These are phyloP conservation scores for Pouteria glomerata DNA, from an alignment of 148 eudicot species.

Conservation along the genomic window DNA sequence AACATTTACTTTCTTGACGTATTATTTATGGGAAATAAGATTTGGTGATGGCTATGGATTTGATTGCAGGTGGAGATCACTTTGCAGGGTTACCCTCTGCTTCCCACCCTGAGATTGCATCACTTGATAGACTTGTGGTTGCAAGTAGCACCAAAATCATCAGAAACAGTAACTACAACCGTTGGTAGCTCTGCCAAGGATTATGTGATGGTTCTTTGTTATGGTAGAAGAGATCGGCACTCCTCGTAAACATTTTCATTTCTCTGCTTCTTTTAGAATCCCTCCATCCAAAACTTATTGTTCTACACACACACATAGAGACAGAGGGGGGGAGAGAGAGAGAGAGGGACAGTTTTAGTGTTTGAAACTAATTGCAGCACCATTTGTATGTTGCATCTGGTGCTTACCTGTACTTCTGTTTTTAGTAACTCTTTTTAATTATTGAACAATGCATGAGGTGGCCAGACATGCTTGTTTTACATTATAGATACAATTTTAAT, in stretches of 20 bases:
- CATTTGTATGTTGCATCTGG: too few relatives aligned
- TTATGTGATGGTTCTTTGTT: conserved; percentile 17
- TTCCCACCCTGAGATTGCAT: not conserved
- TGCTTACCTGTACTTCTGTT: too few relatives aligned
- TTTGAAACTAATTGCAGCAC: too few relatives aligned
- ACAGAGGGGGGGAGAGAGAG: too few relatives aligned
- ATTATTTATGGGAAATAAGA: not conserved
- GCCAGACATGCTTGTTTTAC: too few relatives aligned
- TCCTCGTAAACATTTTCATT: not conserved
- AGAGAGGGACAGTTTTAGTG: too few relatives aligned
- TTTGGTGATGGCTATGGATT: not conserved
- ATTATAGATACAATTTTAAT: too few relatives aligned
- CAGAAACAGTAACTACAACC: not conserved
- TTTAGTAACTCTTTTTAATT: too few relatives aligned
- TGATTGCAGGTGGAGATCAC: conserved; percentile 7
- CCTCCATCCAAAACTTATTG: too few relatives aligned
- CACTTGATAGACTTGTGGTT: conserved; percentile 7
- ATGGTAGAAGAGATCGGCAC: conserved; percentile 21
- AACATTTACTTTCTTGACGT: not conserved
- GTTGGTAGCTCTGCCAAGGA: conserved; percentile 18
- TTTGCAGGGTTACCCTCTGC: conserved; percentile 6
- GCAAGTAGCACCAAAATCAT: not conserved
- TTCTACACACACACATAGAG: too few relatives aligned
- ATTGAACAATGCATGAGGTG: too few relatives aligned
- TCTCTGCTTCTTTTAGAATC: too few relatives aligned